phyloP scores from a whole-genome alignment of 176 grass and related monocot species.

The Phyllostachys edulis region DNA sequence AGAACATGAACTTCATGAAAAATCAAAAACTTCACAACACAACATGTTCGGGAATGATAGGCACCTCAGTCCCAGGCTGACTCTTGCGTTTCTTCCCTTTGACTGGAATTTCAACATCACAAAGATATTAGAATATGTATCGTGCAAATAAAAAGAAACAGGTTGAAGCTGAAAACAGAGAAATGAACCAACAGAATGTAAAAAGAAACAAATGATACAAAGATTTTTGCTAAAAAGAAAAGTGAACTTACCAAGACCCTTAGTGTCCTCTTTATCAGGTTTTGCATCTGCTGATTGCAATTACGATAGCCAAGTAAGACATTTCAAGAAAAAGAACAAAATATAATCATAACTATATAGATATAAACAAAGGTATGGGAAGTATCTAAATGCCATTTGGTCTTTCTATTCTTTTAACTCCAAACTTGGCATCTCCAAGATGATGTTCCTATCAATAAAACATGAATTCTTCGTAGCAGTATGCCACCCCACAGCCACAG shows the following conservation, averaged over 20 bases:
- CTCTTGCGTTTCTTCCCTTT: conserved; percentile 92
- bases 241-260: conserved; percentile 40
- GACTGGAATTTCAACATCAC: conserved; percentile 41
- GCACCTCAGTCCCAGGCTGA: conserved; percentile 66
- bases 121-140: conserved; percentile 25
- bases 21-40: not conserved
- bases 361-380: not conserved
- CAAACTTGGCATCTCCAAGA: not conserved
- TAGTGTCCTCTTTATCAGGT: conserved; percentile 66
- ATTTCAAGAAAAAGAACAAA: conserved; percentile 17
- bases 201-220: not conserved
- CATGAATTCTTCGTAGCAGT: not conserved
- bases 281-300: conserved; percentile 54
- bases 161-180: not conserved
- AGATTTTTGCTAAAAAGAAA: conserved; percentile 14
- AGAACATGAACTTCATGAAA: conserved; percentile 1
- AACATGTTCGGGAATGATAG: conserved; percentile 15
- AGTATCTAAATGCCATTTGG: conserved; percentile 1
- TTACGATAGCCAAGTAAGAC: conserved; percentile 14
- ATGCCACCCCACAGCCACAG: not conserved
- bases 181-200: conserved; percentile 21
- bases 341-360: not conserved
- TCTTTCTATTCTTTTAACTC: not conserved
- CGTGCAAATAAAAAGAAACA: not conserved
- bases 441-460: not conserved